Base-by-base conservation (phyloP, 257 asterid species). In the Ocimum tenuiflorum region DNA sequence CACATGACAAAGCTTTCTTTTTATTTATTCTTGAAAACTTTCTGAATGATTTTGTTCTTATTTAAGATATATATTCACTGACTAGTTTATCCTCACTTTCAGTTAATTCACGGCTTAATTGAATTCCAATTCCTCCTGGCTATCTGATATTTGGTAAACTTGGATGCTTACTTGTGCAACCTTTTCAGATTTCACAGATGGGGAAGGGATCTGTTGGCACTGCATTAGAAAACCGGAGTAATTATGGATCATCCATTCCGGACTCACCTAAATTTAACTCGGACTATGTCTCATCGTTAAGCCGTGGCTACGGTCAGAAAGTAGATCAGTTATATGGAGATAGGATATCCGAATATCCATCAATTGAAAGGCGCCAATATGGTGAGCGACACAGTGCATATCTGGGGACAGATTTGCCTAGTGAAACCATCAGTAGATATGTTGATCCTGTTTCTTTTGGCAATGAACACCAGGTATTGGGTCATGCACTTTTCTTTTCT, bases 251-350 rank as follows among this genome's bases (percentile, higher is more conserved):
- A 54, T 80, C 92, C 54, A 65, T 84, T 43, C 65, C 87, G 51
- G 91, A 78, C 67, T 88, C 99, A 23, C 91, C 96, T 22, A 89
- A 86, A 78, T 86, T 78, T 81, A 22, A 60, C 86, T 75, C 78
- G 73, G 96, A 84, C 53, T 88, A 84, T 78, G 78, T 79, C 43
- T 64, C 96, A 22, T 81, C 95, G 24, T 72, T 96, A 57, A 83
- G 81, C 80, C 88, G 78, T 23, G 87, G 80, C 64, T 94, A 86
- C 69, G 90, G 83, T 48, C 95, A 81, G 65, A 86, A 86, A 67
- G 80, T 75, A 60, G 96, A 90, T 68, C 91, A 84, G 63, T 79
- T 87, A 52, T 88, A 81, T 75, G n/a, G n/a, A n/a, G 97, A 89
- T 52, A 84, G 87, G 73, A 77, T 81, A 29, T 73, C 94, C 20